A percentile compares a stretch with the other conserved stretches of the same genome.
Conservation (phyloP, 345 rosid species). For the Gossypium ekmanianum region DNA sequence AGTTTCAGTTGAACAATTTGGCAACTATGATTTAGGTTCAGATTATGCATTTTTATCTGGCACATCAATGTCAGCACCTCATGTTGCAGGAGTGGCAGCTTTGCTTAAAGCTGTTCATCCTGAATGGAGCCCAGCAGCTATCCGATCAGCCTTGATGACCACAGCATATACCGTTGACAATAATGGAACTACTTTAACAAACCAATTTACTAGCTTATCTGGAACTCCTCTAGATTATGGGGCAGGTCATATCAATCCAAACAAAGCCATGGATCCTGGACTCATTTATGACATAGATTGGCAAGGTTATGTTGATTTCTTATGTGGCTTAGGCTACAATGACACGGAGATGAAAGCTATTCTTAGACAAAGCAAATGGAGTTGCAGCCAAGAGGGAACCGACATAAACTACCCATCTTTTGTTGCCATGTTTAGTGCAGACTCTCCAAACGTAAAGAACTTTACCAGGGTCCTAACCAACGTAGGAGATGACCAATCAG, state of each 20-base stretch:
- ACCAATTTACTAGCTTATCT: conserved; percentile 3
- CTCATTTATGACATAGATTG: conserved; percentile 36
- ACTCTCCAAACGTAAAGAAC: not conserved
- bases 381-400: not conserved
- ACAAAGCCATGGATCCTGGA: conserved; percentile 42
- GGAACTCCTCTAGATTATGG: conserved; percentile 47
- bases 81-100: conserved; percentile 53
- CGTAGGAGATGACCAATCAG: conserved; percentile 13
- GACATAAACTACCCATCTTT: conserved; percentile 7
- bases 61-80: conserved; percentile 57
- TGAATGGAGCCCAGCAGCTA: conserved; percentile 42
- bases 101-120: conserved; percentile 43
- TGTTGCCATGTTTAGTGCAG: not conserved
- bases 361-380: conserved; percentile 8
- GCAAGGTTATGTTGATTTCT: not conserved
- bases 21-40: conserved; percentile 19
- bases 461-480: conserved; percentile 4
- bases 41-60: conserved; percentile 42
- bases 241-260: conserved; percentile 43
- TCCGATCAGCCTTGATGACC: conserved; percentile 55
- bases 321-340: not conserved
- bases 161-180: conserved; percentile 41
- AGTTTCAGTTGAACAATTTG: conserved; percentile 5
- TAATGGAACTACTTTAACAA: conserved; percentile 21
- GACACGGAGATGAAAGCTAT: conserved; percentile 1